phyloP scores from a whole-genome alignment of 2,329 filamentous ascomycete genomes.

The Ophiostoma australiae region DNA sequence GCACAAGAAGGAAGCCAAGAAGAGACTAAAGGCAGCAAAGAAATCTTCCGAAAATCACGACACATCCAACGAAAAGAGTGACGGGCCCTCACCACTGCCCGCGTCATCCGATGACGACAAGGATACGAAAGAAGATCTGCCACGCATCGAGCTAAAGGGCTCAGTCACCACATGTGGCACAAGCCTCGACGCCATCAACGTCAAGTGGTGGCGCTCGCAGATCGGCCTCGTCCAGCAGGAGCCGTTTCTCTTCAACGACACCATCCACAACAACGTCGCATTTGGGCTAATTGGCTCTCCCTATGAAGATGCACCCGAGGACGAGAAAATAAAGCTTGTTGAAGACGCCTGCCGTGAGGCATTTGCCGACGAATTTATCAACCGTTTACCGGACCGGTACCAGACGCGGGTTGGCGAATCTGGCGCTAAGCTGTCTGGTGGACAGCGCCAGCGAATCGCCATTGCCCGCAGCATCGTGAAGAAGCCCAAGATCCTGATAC shows the following conservation, averaged over 20 bases:
- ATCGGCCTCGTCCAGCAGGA: constrained; percentile 41
- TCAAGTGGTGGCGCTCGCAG: constrained; percentile 53
- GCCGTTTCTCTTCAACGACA: constrained; percentile 38
- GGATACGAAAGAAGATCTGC: background rate
- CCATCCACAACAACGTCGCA: constrained; percentile 48
- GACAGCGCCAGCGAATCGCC: constrained; percentile 66
- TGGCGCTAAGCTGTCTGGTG: constrained; percentile 56
- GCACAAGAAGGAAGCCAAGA: background rate
- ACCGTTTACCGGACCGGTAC: constrained; percentile 32
- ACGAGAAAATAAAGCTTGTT: background rate
- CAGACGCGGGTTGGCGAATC: constrained; percentile 30
- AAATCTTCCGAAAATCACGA: background rate
- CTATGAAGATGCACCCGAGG: constrained; percentile 19
- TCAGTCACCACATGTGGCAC: constrained; percentile 42
- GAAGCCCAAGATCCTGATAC: constrained; percentile 59
- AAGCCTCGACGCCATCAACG: constrained; percentile 68
- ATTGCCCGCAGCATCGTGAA: constrained; percentile 68
- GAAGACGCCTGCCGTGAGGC: constrained; percentile 38
- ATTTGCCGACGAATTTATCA: constrained; percentile 55
- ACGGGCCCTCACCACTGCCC: background rate
- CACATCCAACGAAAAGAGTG: background rate
- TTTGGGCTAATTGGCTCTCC: constrained; percentile 41
- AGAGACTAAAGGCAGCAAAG: background rate
- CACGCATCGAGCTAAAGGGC: background rate
- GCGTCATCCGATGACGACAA: background rate